Base-by-base conservation (phyloP, 2,329 filamentous ascomycete genomes). In the Atkinsonella hypoxylon region DNA sequence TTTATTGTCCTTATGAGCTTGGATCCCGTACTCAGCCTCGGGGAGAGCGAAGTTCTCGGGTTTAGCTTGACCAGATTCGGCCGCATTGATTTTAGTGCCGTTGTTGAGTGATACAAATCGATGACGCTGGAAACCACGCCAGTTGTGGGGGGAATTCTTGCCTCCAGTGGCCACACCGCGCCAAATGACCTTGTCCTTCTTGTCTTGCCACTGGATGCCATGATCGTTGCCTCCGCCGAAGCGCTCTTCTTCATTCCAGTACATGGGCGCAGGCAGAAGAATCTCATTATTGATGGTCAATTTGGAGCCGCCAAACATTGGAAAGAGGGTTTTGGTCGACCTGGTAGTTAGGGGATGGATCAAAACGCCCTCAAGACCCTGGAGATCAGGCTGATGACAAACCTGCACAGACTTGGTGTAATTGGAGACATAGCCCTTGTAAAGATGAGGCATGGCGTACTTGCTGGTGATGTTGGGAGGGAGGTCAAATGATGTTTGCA, bases 51-150 rank as follows among this genome's bases (percentile, higher is more conserved):
- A 82, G 62, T 82, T 82, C 51, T 72, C 62, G 0, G 76, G 66
- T 4, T 61, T 56, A 53, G 71, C 64, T 7, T 58, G 48, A 12
- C 66, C 67, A 2, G 65, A 58, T 56, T 83, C 76, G 2, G 76
- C 76, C 7, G 64, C 60, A 6, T 60, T 59, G 4, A 85, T 70
- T 51, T 72, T 74, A 8, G 82, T 85, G 11, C 71, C 76, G 57
- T 89, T 89, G 59, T 82, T 76, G 81, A 89, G 85, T 44, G 80
- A 73, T 2, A 88, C 76, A 60, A 89, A 87, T 2, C 86, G 82
- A 60, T 89, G 85, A 3, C 85, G 79, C 55, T 89, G 85, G 59
- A 88, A 89, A 0, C 80, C 77, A 11, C 72, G 77, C 85, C 85
- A 89, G 58, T 82, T 88, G 30, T 74, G 57, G 62, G 71, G 59